Evolutionary conservation across 768 basidiomycete genomes (phyloP), one percentile per base, ranked within the genome.

Genomic region (Psilocybe cubensis): DNA sequence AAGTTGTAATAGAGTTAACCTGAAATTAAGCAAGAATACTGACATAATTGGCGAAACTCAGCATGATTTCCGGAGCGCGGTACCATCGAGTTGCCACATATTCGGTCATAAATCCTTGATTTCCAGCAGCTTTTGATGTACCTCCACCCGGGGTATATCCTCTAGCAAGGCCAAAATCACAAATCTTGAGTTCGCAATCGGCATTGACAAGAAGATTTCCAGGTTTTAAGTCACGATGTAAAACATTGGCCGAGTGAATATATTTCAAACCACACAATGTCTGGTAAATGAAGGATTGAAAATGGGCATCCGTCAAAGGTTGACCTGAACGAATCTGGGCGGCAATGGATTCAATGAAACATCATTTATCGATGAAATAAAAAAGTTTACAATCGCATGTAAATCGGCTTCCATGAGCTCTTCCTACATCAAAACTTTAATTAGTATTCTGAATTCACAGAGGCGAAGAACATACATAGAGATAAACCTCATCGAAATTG

Each of bases 371-470:
- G 6, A 20, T 31, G 27, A 18, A 18, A 41, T 31, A 9, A 12
- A 18, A 38, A 7, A 48, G 18, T 85, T 73, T 66, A 96, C 95
- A 73, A 99, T 99, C 18, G 97, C 97, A 68, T 98, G 97, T 18
- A 99, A 82, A 84, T 99, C 97, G 54, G 97, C 97, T 71, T 99
- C 97, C 97, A 98, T 99, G 64, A 98, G 86, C 72, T 99, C 97
- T 78, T 98, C 96, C 91, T 98, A 74, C n/a, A 64, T 52, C 31
- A 21, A 18, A 21, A 38, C n/a, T 11, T 21, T 25, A 33, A 58
- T 49, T 21, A 58, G 52, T 18, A 6, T 28, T 21, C 27, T 25
- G 14, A 14, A 11, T 43, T n/a, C 14, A 18, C 10, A 28, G 23
- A 28, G 31, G 29, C 31, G 41, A 43, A 25, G 5, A 28, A 57